Evolutionary conservation across 257 asterid species (phyloP), one percentile per base, ranked within the genome.

Genomic region (Paraleonurus japonicus): DNA sequence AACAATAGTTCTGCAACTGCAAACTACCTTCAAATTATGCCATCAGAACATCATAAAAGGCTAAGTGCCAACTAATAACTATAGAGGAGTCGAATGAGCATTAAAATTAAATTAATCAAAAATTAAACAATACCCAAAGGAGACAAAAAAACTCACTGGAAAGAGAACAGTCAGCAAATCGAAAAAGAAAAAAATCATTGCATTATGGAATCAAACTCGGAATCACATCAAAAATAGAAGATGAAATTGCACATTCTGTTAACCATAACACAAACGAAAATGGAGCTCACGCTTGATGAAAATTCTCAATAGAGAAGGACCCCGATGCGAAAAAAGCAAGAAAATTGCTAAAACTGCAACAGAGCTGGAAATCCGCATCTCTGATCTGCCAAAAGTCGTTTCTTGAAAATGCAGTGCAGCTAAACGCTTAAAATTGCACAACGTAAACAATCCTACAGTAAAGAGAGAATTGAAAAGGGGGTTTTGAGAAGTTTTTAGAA

Each of bases 251-350:
- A 66, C 50, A 54, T 48, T n/a, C 73, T 48, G 32, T 23, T 6
- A 72, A 58, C 51, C 30, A 39, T 47, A 30, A 69, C 43, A 0
- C 30, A 37, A 12, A 19, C 17, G 6, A 16, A 16, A 72, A 61
- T 63, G 32, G 15, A 67, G 77, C 96, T 94, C 84, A 94, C 99
- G 98, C 89, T 83, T 86, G 96, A 69, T 85, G 93, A 76, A 80
- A 83, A 81, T 86, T 70, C 7, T 88, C 96, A 60, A 83, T 62
- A 5, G 90, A 80, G 65, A 61, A 71, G 3, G 86, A 84, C 69
- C 81, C 88, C 71, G 79, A 74, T 69, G 83, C 84, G 53, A 79
- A 77, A 63, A 84, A 33, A 24, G 83, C 81, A 7, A 89, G 69
- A 64, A 86, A 67, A 83, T 26, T 10, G 80, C 83, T 54, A 78